These are phyloP conservation scores for Apiospora arundinis DNA, from an alignment of 2,329 filamentous ascomycete species.

Conservation along the genomic window DNA sequence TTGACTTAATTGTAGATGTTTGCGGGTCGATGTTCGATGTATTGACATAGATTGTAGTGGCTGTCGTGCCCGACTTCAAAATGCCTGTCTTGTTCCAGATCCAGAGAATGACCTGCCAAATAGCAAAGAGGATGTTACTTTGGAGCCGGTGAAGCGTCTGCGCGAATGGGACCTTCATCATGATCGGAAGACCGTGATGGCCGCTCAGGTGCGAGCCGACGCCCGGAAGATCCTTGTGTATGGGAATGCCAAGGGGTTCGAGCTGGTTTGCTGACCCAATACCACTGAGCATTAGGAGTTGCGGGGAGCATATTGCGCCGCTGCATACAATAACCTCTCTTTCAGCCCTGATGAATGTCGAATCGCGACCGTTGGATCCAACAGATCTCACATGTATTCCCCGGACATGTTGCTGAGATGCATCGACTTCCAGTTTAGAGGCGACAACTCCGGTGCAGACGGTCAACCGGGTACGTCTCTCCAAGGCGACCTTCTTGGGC, in stretches of 20 bases:
- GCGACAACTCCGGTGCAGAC: conserved; percentile 25
- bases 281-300: conserved; percentile 26
- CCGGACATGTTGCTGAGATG: not conserved
- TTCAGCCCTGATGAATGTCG: conserved; percentile 19
- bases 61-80: conserved; percentile 24
- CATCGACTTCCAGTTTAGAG: conserved; percentile 23
- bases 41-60: conserved; percentile 24
- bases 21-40: conserved; percentile 22
- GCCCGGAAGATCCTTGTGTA: conserved; percentile 24
- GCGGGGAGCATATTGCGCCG: conserved; percentile 26
- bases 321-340: conserved; percentile 26
- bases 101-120: conserved; percentile 25
- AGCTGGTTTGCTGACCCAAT: conserved; percentile 23
- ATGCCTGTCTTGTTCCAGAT: conserved; percentile 22
- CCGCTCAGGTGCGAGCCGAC: conserved; percentile 26
- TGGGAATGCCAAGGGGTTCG: not conserved
- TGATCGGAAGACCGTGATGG: conserved; percentile 26
- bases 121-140: conserved; percentile 17
- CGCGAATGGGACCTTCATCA: conserved; percentile 22
- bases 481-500: conserved; percentile 19
- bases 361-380: not conserved
- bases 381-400: conserved; percentile 22
- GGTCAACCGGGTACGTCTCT: conserved; percentile 16
- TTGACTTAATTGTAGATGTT: not conserved
- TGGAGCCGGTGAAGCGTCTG: conserved; percentile 24